Evolutionary conservation across 768 basidiomycete genomes (phyloP).

Genomic region (Lactarius sp.): DNA sequence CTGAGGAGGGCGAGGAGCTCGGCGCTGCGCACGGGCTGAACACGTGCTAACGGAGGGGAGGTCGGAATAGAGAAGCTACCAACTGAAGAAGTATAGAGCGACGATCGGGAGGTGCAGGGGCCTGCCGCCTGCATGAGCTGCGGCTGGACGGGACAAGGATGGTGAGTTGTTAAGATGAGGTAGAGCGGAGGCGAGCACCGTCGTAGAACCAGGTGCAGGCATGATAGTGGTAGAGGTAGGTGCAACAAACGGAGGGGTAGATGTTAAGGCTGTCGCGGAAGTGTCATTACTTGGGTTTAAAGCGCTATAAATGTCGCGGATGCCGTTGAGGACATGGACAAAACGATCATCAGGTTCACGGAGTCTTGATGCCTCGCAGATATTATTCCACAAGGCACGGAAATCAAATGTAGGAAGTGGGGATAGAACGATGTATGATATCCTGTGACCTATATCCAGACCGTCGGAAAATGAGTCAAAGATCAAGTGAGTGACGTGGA

Average conservation of each 20-base stretch:
- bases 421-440: too few relatives aligned
- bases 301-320: too few relatives aligned
- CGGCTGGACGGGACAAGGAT: slow-evolving; percentile 52
- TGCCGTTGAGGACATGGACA: too few relatives aligned
- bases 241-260: not conserved
- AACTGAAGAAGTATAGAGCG: slow-evolving; percentile 65
- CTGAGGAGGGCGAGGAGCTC: slow-evolving; percentile 55
- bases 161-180: slow-evolving; percentile 55
- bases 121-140: slow-evolving; percentile 29
- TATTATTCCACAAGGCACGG: too few relatives aligned
- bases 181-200: slow-evolving; percentile 18
- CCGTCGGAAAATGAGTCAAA: too few relatives aligned
- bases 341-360: too few relatives aligned
- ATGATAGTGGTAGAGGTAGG: not conserved
- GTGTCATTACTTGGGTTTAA: not conserved
- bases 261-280: not conserved
- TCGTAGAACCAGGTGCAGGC: not conserved
- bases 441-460: too few relatives aligned
- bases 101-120: slow-evolving; percentile 37
- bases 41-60: slow-evolving; percentile 33
- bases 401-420: too few relatives aligned
- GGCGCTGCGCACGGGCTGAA: slow-evolving; percentile 32
- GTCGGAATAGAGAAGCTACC: slow-evolving; percentile 72
- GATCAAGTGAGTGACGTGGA: too few relatives aligned
- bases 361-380: too few relatives aligned